phyloP scores from a whole-genome alignment of 2,329 filamentous ascomycete species.

The Monosporascus sp. region DNA sequence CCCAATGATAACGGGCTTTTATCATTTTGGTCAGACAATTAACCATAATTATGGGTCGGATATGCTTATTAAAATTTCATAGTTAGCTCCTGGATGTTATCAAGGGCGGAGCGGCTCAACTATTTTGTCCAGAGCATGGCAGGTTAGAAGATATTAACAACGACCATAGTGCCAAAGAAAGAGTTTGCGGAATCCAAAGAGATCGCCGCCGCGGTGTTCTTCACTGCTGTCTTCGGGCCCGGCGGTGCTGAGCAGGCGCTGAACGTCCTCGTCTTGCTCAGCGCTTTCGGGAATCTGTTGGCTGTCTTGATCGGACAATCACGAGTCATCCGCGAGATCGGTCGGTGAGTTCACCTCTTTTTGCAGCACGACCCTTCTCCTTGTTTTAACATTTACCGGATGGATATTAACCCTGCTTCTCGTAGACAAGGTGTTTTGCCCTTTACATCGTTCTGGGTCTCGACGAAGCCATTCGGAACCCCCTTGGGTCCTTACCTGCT shows the following conservation, averaged over 20 bases:
- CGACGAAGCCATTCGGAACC: conserved; percentile 58
- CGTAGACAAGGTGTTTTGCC: conserved; percentile 55
- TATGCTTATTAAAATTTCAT: too few species aligned
- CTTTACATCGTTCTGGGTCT: conserved; percentile 54
- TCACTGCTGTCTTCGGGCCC: conserved; percentile 51
- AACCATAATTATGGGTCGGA: too few species aligned
- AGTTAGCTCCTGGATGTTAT: too few species aligned
- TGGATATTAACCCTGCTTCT: neutral
- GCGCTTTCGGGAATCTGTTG: conserved; percentile 54
- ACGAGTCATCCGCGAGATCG: conserved; percentile 55
- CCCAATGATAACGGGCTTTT: too few species aligned
- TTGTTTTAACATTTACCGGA: neutral
- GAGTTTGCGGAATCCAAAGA: conserved; percentile 47
- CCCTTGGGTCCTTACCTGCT: conserved; percentile 54
- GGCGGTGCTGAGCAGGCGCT: conserved; percentile 44
- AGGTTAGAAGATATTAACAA: neutral
- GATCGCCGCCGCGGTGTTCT: conserved; percentile 53
- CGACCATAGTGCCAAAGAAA: conserved; percentile 38
- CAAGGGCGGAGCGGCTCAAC: too few species aligned
- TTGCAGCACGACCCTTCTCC: neutral
- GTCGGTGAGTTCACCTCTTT: conserved; percentile 33
- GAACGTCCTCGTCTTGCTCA: conserved; percentile 53
- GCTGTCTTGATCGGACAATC: conserved; percentile 52
- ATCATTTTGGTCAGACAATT: too few species aligned
- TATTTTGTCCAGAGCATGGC: too few species aligned